Evolutionary conservation across 306 rosid genomes (phyloP), one percentile per base, ranked within the genome.

Genomic region (Citrullus colocynthis): DNA sequence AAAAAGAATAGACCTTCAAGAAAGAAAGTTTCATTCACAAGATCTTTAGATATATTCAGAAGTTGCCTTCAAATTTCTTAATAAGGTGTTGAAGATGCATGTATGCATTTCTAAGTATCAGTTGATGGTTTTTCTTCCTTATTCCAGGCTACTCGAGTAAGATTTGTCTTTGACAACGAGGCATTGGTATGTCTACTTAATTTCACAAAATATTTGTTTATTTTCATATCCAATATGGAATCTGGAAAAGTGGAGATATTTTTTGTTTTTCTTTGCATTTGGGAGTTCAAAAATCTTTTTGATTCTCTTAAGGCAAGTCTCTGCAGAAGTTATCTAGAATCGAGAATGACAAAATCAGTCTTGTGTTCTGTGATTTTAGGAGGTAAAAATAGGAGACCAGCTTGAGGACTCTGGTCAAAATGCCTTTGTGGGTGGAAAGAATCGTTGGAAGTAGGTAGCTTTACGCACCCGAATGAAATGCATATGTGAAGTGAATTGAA

Each of bases 391-490:
- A 36, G 97, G 98, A 66, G 96, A 95, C 0, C 84, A 89, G 87
- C 97, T 95, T 74, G 78, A 88, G 78, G 91, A 88, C 42, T 95
- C 98, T 0, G 98, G 97, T 71, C 97, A 95, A 84, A 95, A 95
- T 84, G 98, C 80, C 75, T 93, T 93, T 0, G 97, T 92, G 61
- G 98, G 98, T 8, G 98, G 98, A 45, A 83, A 92, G 86, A 95
- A 95, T 76, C 93, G 97, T 11, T 95, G 98, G 98, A 95, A 90
- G 98, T 95, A 87, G 80, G 98, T 83, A 66, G 28, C 3, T 55
- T 59, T 73, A 67, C 45, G 16, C 48, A 17, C 74, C 8, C 10
- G 12, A 41, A 49, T 39, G 42, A 51, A 66, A 14, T 14, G 5
- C 2, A 0, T 20, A 18, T 9, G 18, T 34, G 7, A 66, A 61